phyloP scores from a whole-genome alignment of 2,329 filamentous ascomycete genomes.

The Rhexocercosporidium sp. region DNA sequence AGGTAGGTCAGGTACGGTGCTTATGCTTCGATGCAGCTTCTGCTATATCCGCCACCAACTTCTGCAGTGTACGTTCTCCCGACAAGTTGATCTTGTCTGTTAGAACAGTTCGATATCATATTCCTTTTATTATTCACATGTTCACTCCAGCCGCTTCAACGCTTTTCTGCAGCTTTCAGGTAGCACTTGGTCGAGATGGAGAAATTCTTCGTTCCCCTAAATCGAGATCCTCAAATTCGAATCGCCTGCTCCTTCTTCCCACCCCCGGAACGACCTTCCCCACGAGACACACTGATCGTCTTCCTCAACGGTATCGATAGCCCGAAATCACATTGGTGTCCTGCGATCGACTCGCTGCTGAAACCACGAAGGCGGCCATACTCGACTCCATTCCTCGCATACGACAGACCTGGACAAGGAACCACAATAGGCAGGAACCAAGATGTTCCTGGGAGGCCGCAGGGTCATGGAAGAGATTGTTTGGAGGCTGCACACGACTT shows the following conservation, averaged over 20 bases:
- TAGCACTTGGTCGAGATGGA: slow-evolving; percentile 14
- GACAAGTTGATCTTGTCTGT: too few relatives aligned
- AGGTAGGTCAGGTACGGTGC: background rate
- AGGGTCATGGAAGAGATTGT: slow-evolving; percentile 35
- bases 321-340: slow-evolving; percentile 32
- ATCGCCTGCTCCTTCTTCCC: slow-evolving; percentile 16
- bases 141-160: background rate
- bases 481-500: slow-evolving; percentile 31
- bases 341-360: slow-evolving; percentile 33
- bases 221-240: slow-evolving; percentile 8
- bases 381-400: slow-evolving; percentile 38
- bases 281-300: slow-evolving; percentile 15
- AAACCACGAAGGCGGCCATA: slow-evolving; percentile 23
- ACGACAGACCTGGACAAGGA: slow-evolving; percentile 32
- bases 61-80: background rate
- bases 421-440: slow-evolving; percentile 9
- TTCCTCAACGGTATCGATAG: slow-evolving; percentile 24
- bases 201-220: slow-evolving; percentile 16
- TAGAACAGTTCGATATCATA: background rate
- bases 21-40: background rate
- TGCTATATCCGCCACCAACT: background rate
- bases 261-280: background rate
- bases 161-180: background rate
- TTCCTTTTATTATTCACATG: background rate
- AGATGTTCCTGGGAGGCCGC: slow-evolving; percentile 31